Evolutionary conservation across 176 grass and related monocot species (phyloP).

Genomic region (Microstegium vimineum): DNA sequence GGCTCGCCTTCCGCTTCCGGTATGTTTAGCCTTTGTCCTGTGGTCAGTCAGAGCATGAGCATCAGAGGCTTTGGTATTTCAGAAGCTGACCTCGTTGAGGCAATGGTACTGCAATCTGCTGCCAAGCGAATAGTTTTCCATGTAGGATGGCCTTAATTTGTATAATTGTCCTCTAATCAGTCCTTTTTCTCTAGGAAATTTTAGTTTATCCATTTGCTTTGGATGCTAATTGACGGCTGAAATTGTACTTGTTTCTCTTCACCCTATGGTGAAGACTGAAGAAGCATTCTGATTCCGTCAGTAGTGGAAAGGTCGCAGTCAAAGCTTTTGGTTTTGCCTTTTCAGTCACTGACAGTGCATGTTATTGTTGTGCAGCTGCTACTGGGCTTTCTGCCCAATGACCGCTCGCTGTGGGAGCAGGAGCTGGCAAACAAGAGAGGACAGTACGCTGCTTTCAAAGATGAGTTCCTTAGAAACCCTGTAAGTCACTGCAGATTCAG

Average conservation of each 20-base stretch:
- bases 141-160: background rate
- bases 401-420: conserved; percentile 60
- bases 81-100: background rate
- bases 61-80: background rate
- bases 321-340: conserved; percentile 22
- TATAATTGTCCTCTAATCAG: background rate
- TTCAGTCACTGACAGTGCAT: conserved; percentile 11
- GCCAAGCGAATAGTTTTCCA: background rate
- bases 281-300: conserved; percentile 1
- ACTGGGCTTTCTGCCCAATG: conserved; percentile 69
- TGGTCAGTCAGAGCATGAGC: background rate
- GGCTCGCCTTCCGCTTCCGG: background rate
- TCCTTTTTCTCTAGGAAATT: background rate
- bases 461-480: conserved; percentile 74
- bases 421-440: conserved; percentile 66
- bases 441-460: conserved; percentile 66
- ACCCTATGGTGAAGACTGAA: background rate
- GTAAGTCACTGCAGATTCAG: conserved; percentile 38
- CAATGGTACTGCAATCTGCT: background rate
- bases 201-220: background rate
- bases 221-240: background rate
- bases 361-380: conserved; percentile 58
- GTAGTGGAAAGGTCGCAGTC: conserved; percentile 12
- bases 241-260: background rate
- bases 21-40: background rate